phyloP scores from a whole-genome alignment of 495 filamentous ascomycete species.

The Penicillium nucicola region DNA sequence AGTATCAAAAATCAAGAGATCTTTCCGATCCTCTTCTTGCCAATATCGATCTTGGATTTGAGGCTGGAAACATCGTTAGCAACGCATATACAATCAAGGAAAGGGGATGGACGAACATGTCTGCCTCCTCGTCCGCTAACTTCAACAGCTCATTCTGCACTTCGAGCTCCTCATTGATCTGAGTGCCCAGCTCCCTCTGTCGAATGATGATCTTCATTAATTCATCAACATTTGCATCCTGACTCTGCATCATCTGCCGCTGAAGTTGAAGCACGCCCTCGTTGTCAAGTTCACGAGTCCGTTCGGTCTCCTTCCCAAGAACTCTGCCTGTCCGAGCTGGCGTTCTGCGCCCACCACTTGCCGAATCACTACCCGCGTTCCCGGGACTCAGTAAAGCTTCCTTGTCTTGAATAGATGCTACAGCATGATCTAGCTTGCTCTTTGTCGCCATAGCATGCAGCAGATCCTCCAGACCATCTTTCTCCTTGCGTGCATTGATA shows the following conservation, averaged over 20 bases:
- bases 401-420: constrained; percentile 55
- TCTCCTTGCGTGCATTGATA: constrained; percentile 72
- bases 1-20: constrained; percentile 50
- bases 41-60: constrained; percentile 74
- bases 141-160: constrained; percentile 80
- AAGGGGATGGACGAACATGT: constrained; percentile 41
- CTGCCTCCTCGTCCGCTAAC: constrained; percentile 71
- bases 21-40: constrained; percentile 75
- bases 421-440: constrained; percentile 41
- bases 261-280: constrained; percentile 83
- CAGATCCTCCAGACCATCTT: constrained; percentile 80
- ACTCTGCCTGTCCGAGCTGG: constrained; percentile 57
- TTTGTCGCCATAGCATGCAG: constrained; percentile 68
- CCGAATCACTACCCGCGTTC: neutral
- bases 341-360: constrained; percentile 19
- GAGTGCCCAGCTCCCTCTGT: constrained; percentile 82
- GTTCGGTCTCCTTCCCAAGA: constrained; percentile 83
- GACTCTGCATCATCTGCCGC: constrained; percentile 75
- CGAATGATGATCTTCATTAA: constrained; percentile 71
- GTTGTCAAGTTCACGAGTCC: constrained; percentile 88
- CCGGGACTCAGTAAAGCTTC: constrained; percentile 41
- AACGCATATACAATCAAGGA: neutral
- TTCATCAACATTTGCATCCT: constrained; percentile 77
- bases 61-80: constrained; percentile 44
- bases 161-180: constrained; percentile 81